Evolutionary conservation across 768 basidiomycete species (phyloP), one percentile per base, ranked within the genome.

Genomic region (Collybia mongolica): DNA sequence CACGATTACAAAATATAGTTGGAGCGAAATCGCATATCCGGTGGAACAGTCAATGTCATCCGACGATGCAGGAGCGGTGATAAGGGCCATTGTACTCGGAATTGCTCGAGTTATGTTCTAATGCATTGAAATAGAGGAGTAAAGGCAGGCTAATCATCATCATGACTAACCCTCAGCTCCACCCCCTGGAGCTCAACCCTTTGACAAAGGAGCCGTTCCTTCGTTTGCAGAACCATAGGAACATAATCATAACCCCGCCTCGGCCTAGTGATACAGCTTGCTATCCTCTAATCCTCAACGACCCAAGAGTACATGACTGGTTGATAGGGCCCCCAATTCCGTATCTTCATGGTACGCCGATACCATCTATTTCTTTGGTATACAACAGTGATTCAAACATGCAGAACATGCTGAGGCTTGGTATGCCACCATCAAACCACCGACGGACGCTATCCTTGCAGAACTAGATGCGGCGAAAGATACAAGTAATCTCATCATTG

Each of bases 171-270:
- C 52, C 57, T n/a, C 67, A 68, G 49, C 54, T 69, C 12, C 46
- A 62, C 41, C 70, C 71, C 11, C 60, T 72, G 1, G 60, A 73
- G 49, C 46, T 69, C 15, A 70, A 72, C 15, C 76, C 52, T 46
- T 63, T n/a, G 51, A 49, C 38, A 70, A 68, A 17, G 63, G 67
- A 39, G 71, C 53, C 75, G 1, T 83, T 78, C 57, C 66, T 85
- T 12, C 79, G 77, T 22, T 72, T 86, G 39, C 68, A 73, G 3
- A 54, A 64, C 26, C 81, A 81, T 24, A 66, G 70, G 44, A 72
- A 76, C 52, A 78, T 85, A 45, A 75, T 84, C 51, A 49, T 86
- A 32, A 86, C 84, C 6, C 77, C 84, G 15, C 80, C 80, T 15
- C 79, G 84, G 36, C 45, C 11, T 62, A 70, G 22, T 45, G 58